A percentile compares a stretch with the other conserved stretches of the same genome.
These are phyloP conservation scores for Penicillium sp. DNA, from an alignment of 2,329 filamentous ascomycete genomes.

Conservation along the genomic window DNA sequence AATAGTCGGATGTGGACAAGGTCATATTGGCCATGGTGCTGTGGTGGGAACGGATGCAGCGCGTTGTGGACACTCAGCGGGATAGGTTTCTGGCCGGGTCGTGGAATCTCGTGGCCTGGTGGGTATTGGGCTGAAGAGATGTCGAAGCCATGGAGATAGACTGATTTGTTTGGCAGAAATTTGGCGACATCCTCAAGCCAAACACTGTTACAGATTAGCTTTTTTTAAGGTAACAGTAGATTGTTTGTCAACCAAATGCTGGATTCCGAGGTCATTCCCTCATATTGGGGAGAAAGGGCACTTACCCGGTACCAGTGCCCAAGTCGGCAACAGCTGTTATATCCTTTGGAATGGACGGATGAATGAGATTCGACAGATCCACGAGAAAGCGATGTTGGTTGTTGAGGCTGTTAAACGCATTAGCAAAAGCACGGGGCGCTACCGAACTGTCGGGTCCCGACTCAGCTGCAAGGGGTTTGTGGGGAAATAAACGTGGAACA, in stretches of 20 bases:
- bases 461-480: background rate
- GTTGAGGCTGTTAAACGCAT: slow-evolving; percentile 20
- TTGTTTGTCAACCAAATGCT: background rate
- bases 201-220: slow-evolving; percentile 15
- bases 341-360: slow-evolving; percentile 26
- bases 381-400: slow-evolving; percentile 27
- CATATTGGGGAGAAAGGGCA: background rate
- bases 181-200: slow-evolving; percentile 26
- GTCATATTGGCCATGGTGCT: slow-evolving; percentile 31
- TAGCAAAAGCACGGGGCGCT: background rate
- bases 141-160: slow-evolving; percentile 32
- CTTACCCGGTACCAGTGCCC: slow-evolving; percentile 33
- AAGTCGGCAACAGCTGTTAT: slow-evolving; percentile 27
- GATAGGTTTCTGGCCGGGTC: slow-evolving; percentile 10
- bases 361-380: slow-evolving; percentile 21
- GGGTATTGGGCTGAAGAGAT: slow-evolving; percentile 33
- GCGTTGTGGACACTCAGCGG: slow-evolving; percentile 24
- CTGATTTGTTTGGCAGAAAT: slow-evolving; percentile 3
- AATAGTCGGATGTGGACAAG: slow-evolving; percentile 33
- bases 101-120: slow-evolving; percentile 9
- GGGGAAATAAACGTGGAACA: background rate
- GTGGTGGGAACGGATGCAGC: slow-evolving; percentile 26
- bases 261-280: background rate
- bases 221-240: background rate
- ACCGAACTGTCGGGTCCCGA: background rate